phyloP scores from a whole-genome alignment of 2,329 filamentous ascomycete species.

The Penicillium sp. region DNA sequence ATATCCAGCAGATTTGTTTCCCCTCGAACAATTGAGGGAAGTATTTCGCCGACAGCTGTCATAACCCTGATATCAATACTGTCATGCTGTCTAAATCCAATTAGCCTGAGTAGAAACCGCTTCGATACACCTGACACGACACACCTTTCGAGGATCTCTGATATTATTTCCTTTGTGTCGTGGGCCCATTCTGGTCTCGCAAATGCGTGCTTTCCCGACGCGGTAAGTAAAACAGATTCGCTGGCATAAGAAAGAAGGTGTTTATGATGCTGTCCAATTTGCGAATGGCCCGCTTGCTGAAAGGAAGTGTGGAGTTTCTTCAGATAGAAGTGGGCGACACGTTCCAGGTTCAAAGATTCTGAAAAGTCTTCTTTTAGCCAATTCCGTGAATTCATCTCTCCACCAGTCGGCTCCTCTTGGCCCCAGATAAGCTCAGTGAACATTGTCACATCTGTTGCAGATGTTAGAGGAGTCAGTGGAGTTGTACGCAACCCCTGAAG shows the following conservation, averaged over 20 bases:
- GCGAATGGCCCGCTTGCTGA: neutral
- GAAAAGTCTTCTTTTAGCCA: neutral
- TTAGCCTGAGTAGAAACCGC: neutral
- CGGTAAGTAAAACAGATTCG: constrained; percentile 10
- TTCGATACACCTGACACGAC: no score
- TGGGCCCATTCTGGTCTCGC: constrained; percentile 10
- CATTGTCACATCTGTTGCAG: constrained; percentile 16
- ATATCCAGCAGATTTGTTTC: constrained; percentile 39
- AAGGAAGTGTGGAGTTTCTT: constrained; percentile 5
- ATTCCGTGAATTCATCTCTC: neutral
- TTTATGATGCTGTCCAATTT: constrained; percentile 5
- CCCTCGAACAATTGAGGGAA: constrained; percentile 36
- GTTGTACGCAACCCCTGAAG: constrained; percentile 24
- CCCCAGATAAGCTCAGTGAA: constrained; percentile 21
- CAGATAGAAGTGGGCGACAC: constrained; percentile 21
- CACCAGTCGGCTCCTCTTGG: constrained; percentile 11
- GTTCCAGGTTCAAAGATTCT: constrained; percentile 12
- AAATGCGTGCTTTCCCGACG: constrained; percentile 10
- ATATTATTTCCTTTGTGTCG: constrained; percentile 11
- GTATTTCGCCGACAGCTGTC: constrained; percentile 29
- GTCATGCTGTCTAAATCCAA: constrained; percentile 1
- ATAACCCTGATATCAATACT: constrained; percentile 13
- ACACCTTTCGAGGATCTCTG: constrained; percentile 12
- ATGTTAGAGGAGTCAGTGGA: constrained; percentile 15
- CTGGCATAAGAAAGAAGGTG: constrained; percentile 16